Conservation (phyloP, 2,329 filamentous ascomycete genomes). For the Coccinonectria pachysandricola region DNA sequence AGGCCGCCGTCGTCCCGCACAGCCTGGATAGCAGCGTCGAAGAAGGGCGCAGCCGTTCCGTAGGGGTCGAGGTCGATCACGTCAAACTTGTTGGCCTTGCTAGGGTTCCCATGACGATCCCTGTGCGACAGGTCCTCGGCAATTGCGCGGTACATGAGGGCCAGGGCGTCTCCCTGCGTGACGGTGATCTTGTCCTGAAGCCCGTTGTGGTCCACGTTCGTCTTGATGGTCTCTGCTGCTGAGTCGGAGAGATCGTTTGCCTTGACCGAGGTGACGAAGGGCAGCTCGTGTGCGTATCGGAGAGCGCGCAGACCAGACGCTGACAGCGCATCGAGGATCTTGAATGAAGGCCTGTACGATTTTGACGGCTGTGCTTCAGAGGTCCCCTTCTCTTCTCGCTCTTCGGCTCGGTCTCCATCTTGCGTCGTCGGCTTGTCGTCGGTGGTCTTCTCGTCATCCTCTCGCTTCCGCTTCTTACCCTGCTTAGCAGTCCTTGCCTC, state of each 20-base stretch:
- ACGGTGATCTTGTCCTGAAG: conserved; percentile 61
- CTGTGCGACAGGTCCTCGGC: conserved; percentile 39
- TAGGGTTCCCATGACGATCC: conserved; percentile 28
- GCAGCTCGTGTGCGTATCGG: conserved; percentile 84
- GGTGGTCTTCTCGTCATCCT: conserved; percentile 22
- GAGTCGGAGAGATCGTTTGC: conserved; percentile 80
- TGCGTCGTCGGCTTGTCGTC: conserved; percentile 5
- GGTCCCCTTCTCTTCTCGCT: conserved; percentile 10
- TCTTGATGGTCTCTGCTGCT: conserved; percentile 69
- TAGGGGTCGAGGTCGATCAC: conserved; percentile 97
- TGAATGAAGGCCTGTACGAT: conserved; percentile 43
- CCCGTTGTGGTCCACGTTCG: conserved; percentile 77
- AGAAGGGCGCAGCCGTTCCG: conserved; percentile 82
- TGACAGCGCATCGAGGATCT: conserved; percentile 90
- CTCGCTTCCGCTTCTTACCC: conserved; percentile 38
- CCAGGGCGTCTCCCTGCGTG: conserved; percentile 72
- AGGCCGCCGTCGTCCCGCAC: conserved; percentile 77
- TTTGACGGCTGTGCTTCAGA: conserved; percentile 19
- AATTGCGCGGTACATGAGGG: conserved; percentile 76
- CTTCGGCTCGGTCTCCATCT: conserved; percentile 3
- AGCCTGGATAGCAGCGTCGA: conserved; percentile 82
- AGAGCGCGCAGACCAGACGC: conserved; percentile 86
- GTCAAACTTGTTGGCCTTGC: conserved; percentile 56
- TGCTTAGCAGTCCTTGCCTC: conserved; percentile 31
- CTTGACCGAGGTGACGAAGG: conserved; percentile 69